Conservation (phyloP, 768 basidiomycete species). For the Lentinula guzmanii region DNA sequence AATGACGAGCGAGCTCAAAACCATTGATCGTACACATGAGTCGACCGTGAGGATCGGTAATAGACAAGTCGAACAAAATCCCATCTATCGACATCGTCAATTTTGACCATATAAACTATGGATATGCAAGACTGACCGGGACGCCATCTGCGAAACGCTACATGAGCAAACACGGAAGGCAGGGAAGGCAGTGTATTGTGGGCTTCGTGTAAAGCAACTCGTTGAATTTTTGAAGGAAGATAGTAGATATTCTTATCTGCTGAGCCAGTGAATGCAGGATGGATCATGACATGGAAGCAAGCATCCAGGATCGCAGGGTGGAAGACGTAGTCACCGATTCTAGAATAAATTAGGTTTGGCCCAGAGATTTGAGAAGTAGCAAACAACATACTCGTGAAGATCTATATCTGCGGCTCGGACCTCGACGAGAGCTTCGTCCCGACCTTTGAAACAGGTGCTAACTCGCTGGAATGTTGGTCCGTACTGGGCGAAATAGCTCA, state of each 20-base stretch:
- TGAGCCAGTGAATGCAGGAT: conserved; percentile 13
- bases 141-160: neutral
- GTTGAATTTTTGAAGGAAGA: conserved; percentile 15
- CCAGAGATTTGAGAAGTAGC: neutral
- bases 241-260: conserved; percentile 16
- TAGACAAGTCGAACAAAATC: conserved; percentile 22
- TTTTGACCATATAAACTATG: conserved; percentile 25
- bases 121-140: conserved; percentile 19
- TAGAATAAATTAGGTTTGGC: neutral
- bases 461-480: neutral
- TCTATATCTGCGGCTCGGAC: conserved; percentile 14
- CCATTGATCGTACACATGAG: conserved; percentile 24
- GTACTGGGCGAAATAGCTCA: neutral
- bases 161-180: neutral
- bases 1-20: conserved; percentile 16
- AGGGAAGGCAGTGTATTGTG: neutral
- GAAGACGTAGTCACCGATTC: conserved; percentile 12
- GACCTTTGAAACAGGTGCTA: neutral
- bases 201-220: neutral
- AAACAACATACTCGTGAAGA: neutral
- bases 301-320: conserved; percentile 26
- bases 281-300: conserved; percentile 16
- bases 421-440: conserved; percentile 18
- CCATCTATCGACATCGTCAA: conserved; percentile 30
- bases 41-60: conserved; percentile 14